A percentile compares a stretch with the other conserved stretches of the same genome.
Conservation (phyloP, 352 stramenopile species). For the Globisporangium solare region DNA sequence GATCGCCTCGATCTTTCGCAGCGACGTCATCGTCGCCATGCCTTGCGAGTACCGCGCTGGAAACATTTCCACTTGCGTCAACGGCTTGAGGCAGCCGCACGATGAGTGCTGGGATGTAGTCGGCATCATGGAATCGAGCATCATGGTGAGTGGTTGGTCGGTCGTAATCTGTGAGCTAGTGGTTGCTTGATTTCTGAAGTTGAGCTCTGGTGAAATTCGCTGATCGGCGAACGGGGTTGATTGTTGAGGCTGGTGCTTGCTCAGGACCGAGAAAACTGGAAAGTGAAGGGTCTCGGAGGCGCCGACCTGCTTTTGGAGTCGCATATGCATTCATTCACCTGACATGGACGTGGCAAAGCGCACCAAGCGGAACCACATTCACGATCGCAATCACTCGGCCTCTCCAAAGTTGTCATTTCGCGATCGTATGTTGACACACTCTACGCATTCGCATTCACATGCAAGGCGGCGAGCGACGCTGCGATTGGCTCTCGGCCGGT, state of each 20-base stretch:
- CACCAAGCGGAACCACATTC: background rate
- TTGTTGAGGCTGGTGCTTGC: background rate
- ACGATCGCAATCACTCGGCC: background rate
- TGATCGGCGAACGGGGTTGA: background rate
- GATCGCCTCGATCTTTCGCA: constrained; percentile 4
- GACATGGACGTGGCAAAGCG: background rate
- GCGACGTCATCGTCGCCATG: constrained; percentile 1
- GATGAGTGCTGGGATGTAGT: background rate
- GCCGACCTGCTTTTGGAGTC: background rate
- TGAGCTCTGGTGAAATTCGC: background rate
- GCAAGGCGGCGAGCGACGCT: background rate
- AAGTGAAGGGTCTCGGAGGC: background rate
- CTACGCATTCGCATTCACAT: background rate
- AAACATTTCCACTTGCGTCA: constrained; percentile 2
- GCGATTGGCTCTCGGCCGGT: background rate
- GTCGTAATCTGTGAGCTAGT: background rate
- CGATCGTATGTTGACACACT: background rate
- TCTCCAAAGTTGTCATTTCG: background rate
- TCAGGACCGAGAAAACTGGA: background rate
- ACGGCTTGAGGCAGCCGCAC: constrained; percentile 2
- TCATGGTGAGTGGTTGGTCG: background rate
- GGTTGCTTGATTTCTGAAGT: background rate
- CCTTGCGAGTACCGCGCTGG: constrained; percentile 6
- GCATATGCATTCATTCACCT: background rate
- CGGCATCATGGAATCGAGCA: background rate